These are phyloP conservation scores for Pseudopithomyces maydicus DNA, from an alignment of 2,329 filamentous ascomycete species.

Conservation along the genomic window DNA sequence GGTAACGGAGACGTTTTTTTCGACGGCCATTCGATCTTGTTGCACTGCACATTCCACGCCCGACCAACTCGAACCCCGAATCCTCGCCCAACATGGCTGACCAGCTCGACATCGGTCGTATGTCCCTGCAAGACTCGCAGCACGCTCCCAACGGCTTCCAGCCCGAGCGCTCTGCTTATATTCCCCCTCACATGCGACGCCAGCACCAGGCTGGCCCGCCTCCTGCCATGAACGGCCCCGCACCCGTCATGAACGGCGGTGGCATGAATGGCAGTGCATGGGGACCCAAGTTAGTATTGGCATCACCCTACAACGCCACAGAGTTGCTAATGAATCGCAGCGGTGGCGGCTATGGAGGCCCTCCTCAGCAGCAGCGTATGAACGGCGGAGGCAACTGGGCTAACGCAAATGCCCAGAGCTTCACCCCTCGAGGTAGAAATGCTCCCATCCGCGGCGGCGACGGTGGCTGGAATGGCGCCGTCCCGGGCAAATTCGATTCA, in stretches of 20 bases:
- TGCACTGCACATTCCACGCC: conserved; percentile 2
- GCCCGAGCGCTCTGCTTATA: conserved; percentile 72
- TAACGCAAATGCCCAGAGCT: conserved; percentile 62
- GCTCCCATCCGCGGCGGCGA: conserved; percentile 27
- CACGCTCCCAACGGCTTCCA: conserved; percentile 60
- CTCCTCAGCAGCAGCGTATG: conserved; percentile 35
- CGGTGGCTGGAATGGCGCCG: conserved; percentile 45
- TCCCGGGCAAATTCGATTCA: conserved; percentile 62
- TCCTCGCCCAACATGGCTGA: conserved; percentile 43
- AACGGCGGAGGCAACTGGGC: conserved; percentile 64
- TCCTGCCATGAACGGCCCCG: conserved; percentile 47
- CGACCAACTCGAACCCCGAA: conserved; percentile 15
- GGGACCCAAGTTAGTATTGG: conserved; percentile 49
- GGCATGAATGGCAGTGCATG: conserved; percentile 67
- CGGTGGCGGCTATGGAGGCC: conserved; percentile 36
- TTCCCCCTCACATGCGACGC: conserved; percentile 79
- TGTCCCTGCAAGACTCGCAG: conserved; percentile 71
- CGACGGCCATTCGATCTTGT: conserved; percentile 9
- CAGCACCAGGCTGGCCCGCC: conserved; percentile 34
- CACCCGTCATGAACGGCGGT: conserved; percentile 49
- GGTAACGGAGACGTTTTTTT: conserved; percentile 28
- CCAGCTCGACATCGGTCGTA: conserved; percentile 79
- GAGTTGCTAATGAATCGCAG: conserved; percentile 27
- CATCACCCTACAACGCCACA: background rate
- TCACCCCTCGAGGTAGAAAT: conserved; percentile 55